Evolutionary conservation across 345 rosid genomes (phyloP).

Genomic region (Sonneratia alba): DNA sequence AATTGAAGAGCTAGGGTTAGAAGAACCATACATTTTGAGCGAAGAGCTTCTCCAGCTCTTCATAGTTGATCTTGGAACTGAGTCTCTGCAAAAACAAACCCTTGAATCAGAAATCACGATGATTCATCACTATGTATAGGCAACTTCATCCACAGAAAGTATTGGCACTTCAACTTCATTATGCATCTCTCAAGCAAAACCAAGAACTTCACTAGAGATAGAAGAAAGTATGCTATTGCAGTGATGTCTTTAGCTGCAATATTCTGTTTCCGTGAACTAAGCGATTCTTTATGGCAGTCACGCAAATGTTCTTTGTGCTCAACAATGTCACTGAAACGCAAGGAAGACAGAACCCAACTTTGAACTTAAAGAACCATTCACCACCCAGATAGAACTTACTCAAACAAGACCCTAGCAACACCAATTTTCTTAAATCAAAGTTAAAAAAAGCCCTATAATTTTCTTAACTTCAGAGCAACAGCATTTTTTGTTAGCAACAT

Average conservation of each 20-base stretch:
- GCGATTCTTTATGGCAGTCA: not conserved
- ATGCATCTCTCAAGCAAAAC: not conserved
- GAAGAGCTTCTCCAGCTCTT: slow-evolving; percentile 59
- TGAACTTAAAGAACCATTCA: not conserved
- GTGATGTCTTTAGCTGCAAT: not conserved
- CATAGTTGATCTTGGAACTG: slow-evolving; percentile 58
- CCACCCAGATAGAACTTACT: not conserved
- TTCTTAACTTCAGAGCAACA: not conserved
- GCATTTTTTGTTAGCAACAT: not conserved
- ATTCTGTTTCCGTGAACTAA: not conserved
- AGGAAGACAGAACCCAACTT: not conserved
- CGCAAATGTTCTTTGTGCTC: not conserved
- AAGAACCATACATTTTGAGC: slow-evolving; percentile 42
- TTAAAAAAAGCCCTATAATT: not conserved
- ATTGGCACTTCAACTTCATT: not conserved
- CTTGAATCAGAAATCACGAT: not conserved
- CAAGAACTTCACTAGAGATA: not conserved
- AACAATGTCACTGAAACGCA: not conserved
- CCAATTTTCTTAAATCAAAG: not conserved
- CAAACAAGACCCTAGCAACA: not conserved
- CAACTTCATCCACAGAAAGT: too few species aligned
- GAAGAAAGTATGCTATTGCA: not conserved
- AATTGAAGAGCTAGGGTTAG: not conserved
- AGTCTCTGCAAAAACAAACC: slow-evolving; percentile 42
- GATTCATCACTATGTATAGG: not conserved